Base-by-base conservation (phyloP, 371 early-diverging fungal genomes). In the Massospora cicadina region DNA sequence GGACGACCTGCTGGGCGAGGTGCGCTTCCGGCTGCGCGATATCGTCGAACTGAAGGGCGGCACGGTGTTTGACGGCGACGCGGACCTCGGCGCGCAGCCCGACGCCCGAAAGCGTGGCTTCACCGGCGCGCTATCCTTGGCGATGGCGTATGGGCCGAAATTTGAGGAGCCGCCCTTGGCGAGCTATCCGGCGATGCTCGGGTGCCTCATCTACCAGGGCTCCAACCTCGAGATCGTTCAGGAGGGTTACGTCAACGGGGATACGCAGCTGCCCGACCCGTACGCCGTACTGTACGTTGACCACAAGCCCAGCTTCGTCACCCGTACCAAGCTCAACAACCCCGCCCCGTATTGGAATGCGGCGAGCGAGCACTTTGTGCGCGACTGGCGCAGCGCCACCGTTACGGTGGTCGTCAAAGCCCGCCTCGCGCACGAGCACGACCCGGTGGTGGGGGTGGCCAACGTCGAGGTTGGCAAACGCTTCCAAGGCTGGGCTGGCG, bases 371-470 rank as follows among this genome's bases (percentile, higher is more conserved):
- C 68, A 68, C 54, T 68, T 68, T 54, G 65, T 68, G 17, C 29
- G 31, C 2, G 64, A 68, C 54, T 68, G 64, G 64, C 53, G 17
- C 7, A 53, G 58, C 25, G 59, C 68, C 2, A 60, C 55, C 26
- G 64, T 68, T 13, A 31, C 65, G 13, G 31, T 68, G 17, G 58
- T 65, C n/a, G 31, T 68, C 27, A 68, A 68, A 23, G 43, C 64
- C 21, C 65, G 65, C 53, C 58, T 54, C 54, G 58, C 64, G 53
- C 21, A 58, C 25, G 67, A 67, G 43, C 33, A 63, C 31, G 68
- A 68, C 59, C 68, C 68, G 1, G 68, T 68, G 12, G 60, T 68
- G 53, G 68, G 68, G 30, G 65, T 68, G n/a, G 61, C 55, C 13
- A 59, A 58, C 30, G 23, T 65, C 1, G 23, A 33, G n/a, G 12